These are phyloP conservation scores for Aquilaria agallochum DNA, from an alignment of 441 rosid genomes.

Conservation along the genomic window DNA sequence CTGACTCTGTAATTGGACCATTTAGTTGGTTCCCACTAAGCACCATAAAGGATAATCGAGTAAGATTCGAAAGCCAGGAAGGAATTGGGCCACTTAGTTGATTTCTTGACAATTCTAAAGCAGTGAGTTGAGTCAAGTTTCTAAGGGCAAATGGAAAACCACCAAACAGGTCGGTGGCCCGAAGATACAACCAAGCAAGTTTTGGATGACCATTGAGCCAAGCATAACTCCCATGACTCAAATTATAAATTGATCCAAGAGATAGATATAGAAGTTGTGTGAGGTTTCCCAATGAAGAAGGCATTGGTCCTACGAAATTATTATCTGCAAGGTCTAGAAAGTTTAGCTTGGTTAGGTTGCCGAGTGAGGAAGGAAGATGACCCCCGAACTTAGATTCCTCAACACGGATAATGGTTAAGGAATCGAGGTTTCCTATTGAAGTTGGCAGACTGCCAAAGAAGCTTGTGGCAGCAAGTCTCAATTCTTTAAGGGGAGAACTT, in stretches of 20 bases:
- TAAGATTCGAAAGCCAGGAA: conserved; percentile 6
- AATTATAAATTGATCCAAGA: too few relatives aligned
- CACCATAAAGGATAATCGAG: neutral
- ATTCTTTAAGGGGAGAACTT: neutral
- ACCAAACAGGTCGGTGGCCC: too few relatives aligned
- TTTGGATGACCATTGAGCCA: too few relatives aligned
- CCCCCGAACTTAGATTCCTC: neutral
- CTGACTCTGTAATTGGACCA: conserved; percentile 10
- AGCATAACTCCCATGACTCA: too few relatives aligned
- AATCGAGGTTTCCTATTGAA: neutral
- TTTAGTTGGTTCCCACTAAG: conserved; percentile 1
- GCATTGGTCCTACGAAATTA: neutral
- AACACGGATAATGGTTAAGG: too few relatives aligned
- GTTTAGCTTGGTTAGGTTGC: neutral
- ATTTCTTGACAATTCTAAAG: too few relatives aligned
- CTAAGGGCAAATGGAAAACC: too few relatives aligned
- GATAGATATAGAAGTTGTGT: too few relatives aligned
- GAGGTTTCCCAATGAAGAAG: too few relatives aligned
- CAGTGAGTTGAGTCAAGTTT: too few relatives aligned
- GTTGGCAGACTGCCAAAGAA: neutral
- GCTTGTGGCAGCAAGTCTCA: neutral
- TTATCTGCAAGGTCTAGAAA: neutral
- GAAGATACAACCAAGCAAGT: too few relatives aligned
- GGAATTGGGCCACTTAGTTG: too few relatives aligned
- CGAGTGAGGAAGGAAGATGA: neutral